A percentile compares a stretch with the other conserved stretches of the same genome.
phyloP scores from a whole-genome alignment of 768 basidiomycete species.

The Termitomyces sp. region DNA sequence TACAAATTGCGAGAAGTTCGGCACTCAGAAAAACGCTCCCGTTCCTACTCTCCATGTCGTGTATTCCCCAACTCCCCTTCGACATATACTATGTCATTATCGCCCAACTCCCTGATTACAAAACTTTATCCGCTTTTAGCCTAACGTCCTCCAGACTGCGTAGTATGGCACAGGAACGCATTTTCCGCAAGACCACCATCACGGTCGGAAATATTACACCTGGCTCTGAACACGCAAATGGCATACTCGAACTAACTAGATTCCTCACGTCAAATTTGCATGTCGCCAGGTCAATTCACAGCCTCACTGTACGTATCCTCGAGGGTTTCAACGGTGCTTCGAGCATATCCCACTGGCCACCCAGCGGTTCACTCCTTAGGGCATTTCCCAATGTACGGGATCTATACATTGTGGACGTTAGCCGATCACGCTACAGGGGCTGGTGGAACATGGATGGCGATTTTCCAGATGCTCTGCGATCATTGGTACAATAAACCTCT shows the following conservation, averaged over 20 bases:
- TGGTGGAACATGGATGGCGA: slow-evolving; percentile 1
- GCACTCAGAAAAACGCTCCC: too few relatives aligned
- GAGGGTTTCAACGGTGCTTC: not conserved
- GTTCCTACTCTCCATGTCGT: not conserved
- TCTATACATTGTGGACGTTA: not conserved
- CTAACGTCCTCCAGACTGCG: not conserved
- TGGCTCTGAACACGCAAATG: not conserved
- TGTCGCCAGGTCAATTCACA: not conserved
- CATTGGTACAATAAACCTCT: not conserved
- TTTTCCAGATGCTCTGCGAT: not conserved
- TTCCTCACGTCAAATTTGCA: not conserved
- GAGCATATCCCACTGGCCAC: not conserved
- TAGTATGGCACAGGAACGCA: not conserved
- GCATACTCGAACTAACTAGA: not conserved
- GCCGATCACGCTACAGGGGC: not conserved
- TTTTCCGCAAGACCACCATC: not conserved
- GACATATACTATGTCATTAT: not conserved
- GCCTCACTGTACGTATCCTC: not conserved
- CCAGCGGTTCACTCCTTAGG: not conserved
- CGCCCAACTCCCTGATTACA: not conserved
- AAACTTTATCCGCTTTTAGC: not conserved
- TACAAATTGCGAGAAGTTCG: not conserved
- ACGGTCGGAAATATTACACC: not conserved
- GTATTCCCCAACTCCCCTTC: not conserved
- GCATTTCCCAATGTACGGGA: not conserved